These are phyloP conservation scores for Moricandia moricandioides DNA, from an alignment of 345 rosid species.

Conservation along the genomic window DNA sequence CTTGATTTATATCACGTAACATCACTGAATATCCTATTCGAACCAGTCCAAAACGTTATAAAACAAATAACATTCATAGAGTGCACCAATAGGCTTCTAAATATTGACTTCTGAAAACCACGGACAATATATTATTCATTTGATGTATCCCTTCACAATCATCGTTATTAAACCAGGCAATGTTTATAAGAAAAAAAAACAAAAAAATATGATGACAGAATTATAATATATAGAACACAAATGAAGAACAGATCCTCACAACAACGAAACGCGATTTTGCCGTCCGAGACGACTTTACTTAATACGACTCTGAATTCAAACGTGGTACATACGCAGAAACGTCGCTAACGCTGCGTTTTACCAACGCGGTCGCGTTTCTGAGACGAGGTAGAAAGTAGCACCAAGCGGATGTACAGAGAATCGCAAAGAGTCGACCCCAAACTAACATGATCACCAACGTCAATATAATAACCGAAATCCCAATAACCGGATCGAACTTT, in stretches of 20 bases:
- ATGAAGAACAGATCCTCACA: not conserved
- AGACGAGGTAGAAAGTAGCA: slow-evolving; percentile 50
- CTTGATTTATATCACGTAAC: slow-evolving; percentile 16
- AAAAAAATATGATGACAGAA: slow-evolving; percentile 4
- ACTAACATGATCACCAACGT: slow-evolving; percentile 50
- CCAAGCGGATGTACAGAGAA: slow-evolving; percentile 65
- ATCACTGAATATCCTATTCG: slow-evolving; percentile 16
- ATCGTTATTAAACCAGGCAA: slow-evolving; percentile 20
- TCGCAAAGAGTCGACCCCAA: slow-evolving; percentile 66
- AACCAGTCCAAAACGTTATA: not conserved
- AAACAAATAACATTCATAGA: not conserved
- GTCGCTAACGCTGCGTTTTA: slow-evolving; percentile 11
- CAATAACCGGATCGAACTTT: slow-evolving; percentile 45
- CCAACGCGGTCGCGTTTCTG: slow-evolving; percentile 7
- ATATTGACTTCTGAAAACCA: not conserved
- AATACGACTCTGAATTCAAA: slow-evolving; percentile 49
- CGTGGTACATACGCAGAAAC: slow-evolving; percentile 18
- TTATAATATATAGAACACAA: not conserved
- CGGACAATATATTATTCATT: not conserved
- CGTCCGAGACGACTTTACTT: slow-evolving; percentile 72
- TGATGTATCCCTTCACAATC: slow-evolving; percentile 17
- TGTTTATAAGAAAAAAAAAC: not conserved
- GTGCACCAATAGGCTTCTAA: slow-evolving; percentile 1
- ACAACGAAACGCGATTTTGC: slow-evolving; percentile 35
- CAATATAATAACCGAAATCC: slow-evolving; percentile 53